Conservation (phyloP, 305 asterid genomes). For the Fraxinus platypoda region DNA sequence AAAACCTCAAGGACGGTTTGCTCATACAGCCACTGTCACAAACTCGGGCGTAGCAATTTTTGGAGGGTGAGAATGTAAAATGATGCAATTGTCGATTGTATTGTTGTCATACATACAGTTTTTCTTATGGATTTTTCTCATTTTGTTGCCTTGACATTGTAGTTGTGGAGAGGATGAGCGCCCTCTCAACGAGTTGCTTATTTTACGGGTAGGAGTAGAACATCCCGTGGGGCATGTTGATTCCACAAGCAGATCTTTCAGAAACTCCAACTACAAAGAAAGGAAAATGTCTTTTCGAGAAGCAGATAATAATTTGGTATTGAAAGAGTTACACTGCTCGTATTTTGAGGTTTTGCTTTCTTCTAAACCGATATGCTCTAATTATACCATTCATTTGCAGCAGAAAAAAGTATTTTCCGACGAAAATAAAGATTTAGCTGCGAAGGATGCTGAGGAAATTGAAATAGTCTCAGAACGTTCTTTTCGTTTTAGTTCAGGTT, state of each 20-base stretch:
- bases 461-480: conserved; percentile 39
- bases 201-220: conserved; percentile 54
- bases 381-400: conserved; percentile 16
- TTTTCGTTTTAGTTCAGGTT: conserved; percentile 43
- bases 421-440: conserved; percentile 34
- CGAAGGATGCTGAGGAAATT: conserved; percentile 40
- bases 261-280: conserved; percentile 38
- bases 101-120: neutral
- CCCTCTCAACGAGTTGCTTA: conserved; percentile 76
- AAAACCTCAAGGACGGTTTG: conserved; percentile 79
- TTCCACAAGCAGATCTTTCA: conserved; percentile 28
- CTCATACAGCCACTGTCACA: conserved; percentile 75
- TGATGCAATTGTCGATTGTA: neutral
- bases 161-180: conserved; percentile 97
- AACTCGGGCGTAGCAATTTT: conserved; percentile 60
- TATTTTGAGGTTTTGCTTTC: neutral
- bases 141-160: conserved; percentile 15
- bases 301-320: conserved; percentile 41
- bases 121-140: neutral
- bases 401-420: conserved; percentile 33
- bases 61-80: conserved; percentile 65
- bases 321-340: neutral
- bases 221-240: conserved; percentile 25
- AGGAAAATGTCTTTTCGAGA: conserved; percentile 36
- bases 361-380: conserved; percentile 1